Evolutionary conservation across 2,329 filamentous ascomycete species (phyloP), one percentile per base, ranked within the genome.

Genomic region (Xylariaceae sp.): DNA sequence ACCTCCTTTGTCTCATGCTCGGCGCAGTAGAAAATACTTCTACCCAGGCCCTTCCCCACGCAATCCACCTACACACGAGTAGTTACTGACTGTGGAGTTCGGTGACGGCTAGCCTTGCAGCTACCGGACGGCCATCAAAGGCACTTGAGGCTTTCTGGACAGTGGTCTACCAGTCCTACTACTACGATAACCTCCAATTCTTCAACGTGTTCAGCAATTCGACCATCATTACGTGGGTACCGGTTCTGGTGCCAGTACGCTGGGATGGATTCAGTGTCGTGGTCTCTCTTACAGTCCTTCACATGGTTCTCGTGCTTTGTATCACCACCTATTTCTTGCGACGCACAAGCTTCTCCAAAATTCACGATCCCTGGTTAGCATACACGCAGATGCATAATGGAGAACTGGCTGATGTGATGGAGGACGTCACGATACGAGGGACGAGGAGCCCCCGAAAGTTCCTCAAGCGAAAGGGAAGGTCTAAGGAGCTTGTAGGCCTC

Each of bases 91-190:
- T 26, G 6, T 26, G 22, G 11, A 26, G 6, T 26, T 6, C 11
- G 11, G 22, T 43, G 12, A 9, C 3, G 16, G 35, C 34, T 11
- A 38, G 29, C n/a, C 41, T 43, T 12, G 30, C 34, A 9, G n/a
- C 29, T 4, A 34, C 17, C 2, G 19, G 30, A 3, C 17, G 17
- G 12, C 41, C 41, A 3, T 29, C 41, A 11, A 34, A 34, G 16
- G 36, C 41, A 11, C 37, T 43, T 3, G 35, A 34, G 15, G 41
- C 41, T 7, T 43, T 43, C 35, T 43, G 41, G 41, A 43, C 41
- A 4, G 16, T 43, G 2, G 32, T 43, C 2, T 43, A 43, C 35
- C 41, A 43, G 22, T 26, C 41, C 3, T 44, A 44, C 28, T 44
- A 40, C 18, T 44, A 40, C 28, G 37, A 40, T 16, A 44, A 36